Percentiles rank a stretch among this genome's conserved stretches.
These are phyloP conservation scores for Peniophora sp. DNA, from an alignment of 1,284 basidiomycete genomes.

Conservation along the genomic window DNA sequence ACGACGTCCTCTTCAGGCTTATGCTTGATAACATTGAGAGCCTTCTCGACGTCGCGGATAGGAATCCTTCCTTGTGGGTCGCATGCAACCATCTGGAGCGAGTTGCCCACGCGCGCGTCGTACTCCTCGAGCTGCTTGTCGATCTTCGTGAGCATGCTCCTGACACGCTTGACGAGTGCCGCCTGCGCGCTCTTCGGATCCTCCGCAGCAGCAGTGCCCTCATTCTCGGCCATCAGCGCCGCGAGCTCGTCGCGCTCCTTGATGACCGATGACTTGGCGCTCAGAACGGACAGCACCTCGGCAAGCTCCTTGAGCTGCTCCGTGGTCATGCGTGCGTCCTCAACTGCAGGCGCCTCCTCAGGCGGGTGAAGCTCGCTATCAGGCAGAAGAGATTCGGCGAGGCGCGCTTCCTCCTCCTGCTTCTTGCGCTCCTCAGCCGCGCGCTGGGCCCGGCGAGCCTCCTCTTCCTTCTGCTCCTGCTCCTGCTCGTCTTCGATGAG, in stretches of 20 bases:
- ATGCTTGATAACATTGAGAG: slow-evolving; percentile 91
- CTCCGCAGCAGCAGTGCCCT: slow-evolving; percentile 68
- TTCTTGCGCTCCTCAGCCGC: slow-evolving; percentile 60
- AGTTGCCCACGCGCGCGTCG: slow-evolving; percentile 84
- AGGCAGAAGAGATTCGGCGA: slow-evolving; percentile 70
- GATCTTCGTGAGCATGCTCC: slow-evolving; percentile 93
- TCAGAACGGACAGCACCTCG: slow-evolving; percentile 87
- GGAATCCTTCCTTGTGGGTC: slow-evolving; percentile 91
- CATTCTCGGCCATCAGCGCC: slow-evolving; percentile 86
- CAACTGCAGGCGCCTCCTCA: slow-evolving; percentile 39
- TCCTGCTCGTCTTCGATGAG: slow-evolving; percentile 99
- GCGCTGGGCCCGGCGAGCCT: slow-evolving; percentile 79
- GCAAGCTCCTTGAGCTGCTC: slow-evolving; percentile 94
- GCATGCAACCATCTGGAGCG: slow-evolving; percentile 90
- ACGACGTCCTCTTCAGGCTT: slow-evolving; percentile 88
- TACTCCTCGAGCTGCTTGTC: slow-evolving; percentile 91
- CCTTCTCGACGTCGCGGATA: slow-evolving; percentile 84
- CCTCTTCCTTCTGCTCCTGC: slow-evolving; percentile 94
- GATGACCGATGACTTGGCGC: slow-evolving; percentile 93
- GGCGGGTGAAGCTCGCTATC: slow-evolving; percentile 58
- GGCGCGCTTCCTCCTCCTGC: slow-evolving; percentile 55
- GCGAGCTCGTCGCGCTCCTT: slow-evolving; percentile 93
- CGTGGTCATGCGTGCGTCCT: slow-evolving; percentile 89
- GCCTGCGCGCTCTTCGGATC: slow-evolving; percentile 74
- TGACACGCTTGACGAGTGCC: slow-evolving; percentile 89